Evolutionary conservation across 345 rosid genomes (phyloP), one percentile per base, ranked within the genome.

Genomic region (Iberis pinnata): DNA sequence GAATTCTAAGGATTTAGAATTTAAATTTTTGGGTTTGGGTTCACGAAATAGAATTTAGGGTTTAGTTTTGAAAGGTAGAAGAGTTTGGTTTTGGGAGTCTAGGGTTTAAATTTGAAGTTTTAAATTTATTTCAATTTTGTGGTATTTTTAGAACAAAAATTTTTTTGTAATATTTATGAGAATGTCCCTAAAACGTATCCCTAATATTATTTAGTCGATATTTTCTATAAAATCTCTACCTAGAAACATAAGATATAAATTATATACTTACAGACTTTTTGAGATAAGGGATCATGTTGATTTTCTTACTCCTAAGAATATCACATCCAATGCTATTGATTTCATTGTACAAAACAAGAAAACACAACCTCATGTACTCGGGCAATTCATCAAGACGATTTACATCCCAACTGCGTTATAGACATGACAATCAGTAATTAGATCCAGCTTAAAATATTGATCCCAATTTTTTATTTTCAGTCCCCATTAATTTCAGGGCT

Each of bases 401-500:
- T 12, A 54, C 22, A 18, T 70, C 72, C 72, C 72, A 73, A 18
- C 73, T 68, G 64, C 41, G 27, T 47, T 37, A 52, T 12, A 45
- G 49, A 8, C 1, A 43, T 55, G 18, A 41, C 13, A 38, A 15
- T 17, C 41, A n/a, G n/a, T n/a, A n/a, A n/a, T 4, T 27, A 20
- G 25, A 22, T 22, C n/a, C n/a, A n/a, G 25, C 25, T 11, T 9
- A 33, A 8, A 24, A 25, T 32, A 6, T 11, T 20, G 18, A 20
- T 35, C 29, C 35, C 9, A 19, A 18, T 1, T 26, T 10, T 4
- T 31, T 12, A 17, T 51, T 0, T 62, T 60, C 22, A n/a, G n/a
- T n/a, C 44, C 52, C 76, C 78, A 67, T 77, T 79, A 76, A 53
- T 76, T 75, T 20, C 18, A 36, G n/a, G n/a, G n/a, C n/a, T n/a